Evolutionary conservation across 148 eudicot species (phyloP), one percentile per base, ranked within the genome.

Genomic region (Bassia scoparia): DNA sequence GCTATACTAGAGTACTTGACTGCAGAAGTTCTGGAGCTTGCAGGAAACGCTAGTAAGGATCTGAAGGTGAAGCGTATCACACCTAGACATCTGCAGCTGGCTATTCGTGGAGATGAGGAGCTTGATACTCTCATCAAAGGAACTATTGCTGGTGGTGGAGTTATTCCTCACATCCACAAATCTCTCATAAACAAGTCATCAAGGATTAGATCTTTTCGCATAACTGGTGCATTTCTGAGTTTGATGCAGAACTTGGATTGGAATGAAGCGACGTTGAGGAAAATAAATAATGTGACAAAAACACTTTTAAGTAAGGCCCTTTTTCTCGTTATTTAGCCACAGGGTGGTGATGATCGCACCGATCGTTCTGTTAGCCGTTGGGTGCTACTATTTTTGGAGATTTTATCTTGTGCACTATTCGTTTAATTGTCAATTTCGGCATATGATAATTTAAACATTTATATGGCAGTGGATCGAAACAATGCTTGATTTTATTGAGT

Each of bases 81-180:
- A 2, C 90, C 90, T 11, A 81, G 90, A 79, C 90, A 87, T 74
- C 69, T 87, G 70, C 90, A 85, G 83, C 84, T 87, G 53, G 90
- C 90, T 9, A 87, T 87, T 31, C 86, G 88, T 14, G 90, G 90
- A 67, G 88, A 87, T 68, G 90, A 87, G 70, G 90, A 87, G 46
- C 90, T 87, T 2, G 90, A 85, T 79, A 87, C 90, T 9, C 83
- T 87, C 18, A 87, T 87, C 60, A 87, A 87, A 52, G 90, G 90
- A 74, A 87, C 90, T 70, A 87, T 87, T 63, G 90, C 90, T 52
- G 90, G 90, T 60, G 90, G 88, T 27, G 90, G 90, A 17, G 88
- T 87, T 35, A 87, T 87, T 46, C 90, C 90, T 17, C 90, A 87
- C 76, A 85, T 85, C 62, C 90, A 87, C 86, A 87, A 87, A 81